Evolutionary conservation across 2,329 filamentous ascomycete genomes (phyloP).

Genomic region (Xylariaceae sp.): DNA sequence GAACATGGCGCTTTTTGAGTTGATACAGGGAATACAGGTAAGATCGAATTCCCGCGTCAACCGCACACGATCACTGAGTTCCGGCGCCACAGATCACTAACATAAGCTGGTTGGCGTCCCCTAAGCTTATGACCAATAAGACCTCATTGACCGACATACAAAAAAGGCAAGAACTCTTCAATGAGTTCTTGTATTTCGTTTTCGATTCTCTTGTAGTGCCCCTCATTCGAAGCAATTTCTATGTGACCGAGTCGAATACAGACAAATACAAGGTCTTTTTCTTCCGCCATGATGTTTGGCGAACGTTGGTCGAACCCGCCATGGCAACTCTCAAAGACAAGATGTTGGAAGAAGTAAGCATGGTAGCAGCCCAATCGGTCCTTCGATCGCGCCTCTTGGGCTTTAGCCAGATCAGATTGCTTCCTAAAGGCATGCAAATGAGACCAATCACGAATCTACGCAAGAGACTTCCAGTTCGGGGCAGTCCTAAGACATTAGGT

Average conservation of each 20-base stretch:
- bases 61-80: no score
- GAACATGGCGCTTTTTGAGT: conserved; percentile 72
- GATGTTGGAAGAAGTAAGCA: conserved; percentile 77
- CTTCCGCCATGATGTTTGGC: conserved; percentile 94
- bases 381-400: conserved; percentile 66
- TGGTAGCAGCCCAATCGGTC: conserved; percentile 53
- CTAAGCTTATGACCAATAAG: conserved; percentile 47
- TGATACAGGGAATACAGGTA: conserved; percentile 74
- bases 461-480: conserved; percentile 53
- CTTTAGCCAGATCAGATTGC: conserved; percentile 72
- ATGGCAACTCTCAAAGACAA: conserved; percentile 62
- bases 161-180: conserved; percentile 76
- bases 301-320: conserved; percentile 68
- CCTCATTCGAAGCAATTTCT: conserved; percentile 82
- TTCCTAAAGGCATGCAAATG: conserved; percentile 76
- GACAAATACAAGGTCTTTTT: conserved; percentile 84
- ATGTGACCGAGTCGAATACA: conserved; percentile 84
- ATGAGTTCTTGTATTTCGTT: conserved; percentile 86
- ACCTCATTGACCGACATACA: conserved; percentile 67
- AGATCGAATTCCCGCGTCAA: background rate
- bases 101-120: conserved; percentile 70
- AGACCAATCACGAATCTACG: conserved; percentile 86
- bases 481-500: conserved; percentile 37
- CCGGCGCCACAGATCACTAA: conserved; percentile 53
- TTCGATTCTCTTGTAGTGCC: conserved; percentile 92